Evolutionary conservation across 768 basidiomycete species (phyloP).

Genomic region (Tricholomella constricta): DNA sequence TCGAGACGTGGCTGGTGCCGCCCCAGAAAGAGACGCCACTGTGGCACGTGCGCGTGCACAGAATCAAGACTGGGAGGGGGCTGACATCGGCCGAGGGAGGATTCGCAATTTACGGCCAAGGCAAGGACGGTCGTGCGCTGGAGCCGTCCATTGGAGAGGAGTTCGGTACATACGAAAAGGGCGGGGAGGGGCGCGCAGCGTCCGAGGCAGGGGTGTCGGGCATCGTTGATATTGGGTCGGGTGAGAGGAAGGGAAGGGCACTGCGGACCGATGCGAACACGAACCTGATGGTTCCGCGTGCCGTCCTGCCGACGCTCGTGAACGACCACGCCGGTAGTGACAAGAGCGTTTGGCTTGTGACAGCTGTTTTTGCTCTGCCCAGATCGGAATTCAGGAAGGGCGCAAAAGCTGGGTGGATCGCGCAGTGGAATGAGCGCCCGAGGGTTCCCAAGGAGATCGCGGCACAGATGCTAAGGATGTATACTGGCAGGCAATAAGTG

Average conservation of each 20-base stretch:
- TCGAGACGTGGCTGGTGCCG: slow-evolving; percentile 77
- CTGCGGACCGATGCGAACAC: slow-evolving; percentile 72
- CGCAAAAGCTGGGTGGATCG: slow-evolving; percentile 44
- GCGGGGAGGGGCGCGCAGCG: slow-evolving; percentile 49
- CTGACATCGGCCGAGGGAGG: slow-evolving; percentile 68
- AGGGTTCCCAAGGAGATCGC: slow-evolving; percentile 40
- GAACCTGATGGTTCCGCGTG: slow-evolving; percentile 66
- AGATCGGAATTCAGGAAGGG: slow-evolving; percentile 38
- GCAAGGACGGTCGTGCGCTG: slow-evolving; percentile 58
- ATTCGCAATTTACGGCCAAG: slow-evolving; percentile 72
- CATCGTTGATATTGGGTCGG: slow-evolving; percentile 49
- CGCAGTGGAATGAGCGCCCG: slow-evolving; percentile 51
- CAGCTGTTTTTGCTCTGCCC: slow-evolving; percentile 67
- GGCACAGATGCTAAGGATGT: slow-evolving; percentile 9
- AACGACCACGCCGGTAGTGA: slow-evolving; percentile 44
- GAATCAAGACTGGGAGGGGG: slow-evolving; percentile 51
- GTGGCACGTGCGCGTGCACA: slow-evolving; percentile 73
- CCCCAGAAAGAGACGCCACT: slow-evolving; percentile 56
- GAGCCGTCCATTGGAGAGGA: slow-evolving; percentile 44
- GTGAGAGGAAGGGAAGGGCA: slow-evolving; percentile 38
- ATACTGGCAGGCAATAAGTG: slow-evolving; percentile 11
- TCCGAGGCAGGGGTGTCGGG: slow-evolving; percentile 66
- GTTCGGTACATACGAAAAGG: slow-evolving; percentile 53
- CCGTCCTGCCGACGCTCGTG: slow-evolving; percentile 66
- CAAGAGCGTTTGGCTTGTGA: slow-evolving; percentile 57